Percentiles rank a stretch among this genome's conserved stretches.
Evolutionary conservation across 768 basidiomycete genomes (phyloP).

Genomic region (Hortiboletus flavorubellus): DNA sequence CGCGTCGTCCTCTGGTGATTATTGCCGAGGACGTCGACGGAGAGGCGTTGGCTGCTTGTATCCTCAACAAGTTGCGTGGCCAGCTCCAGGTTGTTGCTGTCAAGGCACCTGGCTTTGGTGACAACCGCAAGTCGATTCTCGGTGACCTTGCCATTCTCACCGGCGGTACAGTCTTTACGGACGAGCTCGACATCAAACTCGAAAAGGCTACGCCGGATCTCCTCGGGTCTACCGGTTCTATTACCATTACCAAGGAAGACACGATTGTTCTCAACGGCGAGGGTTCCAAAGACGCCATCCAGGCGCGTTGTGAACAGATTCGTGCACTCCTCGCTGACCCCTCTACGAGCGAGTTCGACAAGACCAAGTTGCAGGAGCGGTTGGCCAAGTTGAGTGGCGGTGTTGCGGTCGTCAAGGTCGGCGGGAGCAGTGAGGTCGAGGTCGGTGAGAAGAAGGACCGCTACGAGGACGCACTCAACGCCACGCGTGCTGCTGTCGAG

Average conservation of each 20-base stretch:
- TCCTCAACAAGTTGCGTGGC: conserved; percentile 98
- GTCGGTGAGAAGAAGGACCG: conserved; percentile 99
- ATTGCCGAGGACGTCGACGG: conserved; percentile 98
- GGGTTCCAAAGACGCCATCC: conserved; percentile 86
- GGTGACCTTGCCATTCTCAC: conserved; percentile 97
- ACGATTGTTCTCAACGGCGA: conserved; percentile 94
- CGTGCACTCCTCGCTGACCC: conserved; percentile 76
- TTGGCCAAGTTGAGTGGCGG: conserved; percentile 94
- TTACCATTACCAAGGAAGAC: conserved; percentile 97
- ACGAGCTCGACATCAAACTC: conserved; percentile 87
- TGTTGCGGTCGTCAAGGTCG: conserved; percentile 98
- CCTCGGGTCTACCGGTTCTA: conserved; percentile 86
- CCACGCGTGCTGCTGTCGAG: conserved; percentile 95
- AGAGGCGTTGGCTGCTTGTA: conserved; percentile 95
- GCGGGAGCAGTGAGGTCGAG: conserved; percentile 90
- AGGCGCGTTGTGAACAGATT: conserved; percentile 95
- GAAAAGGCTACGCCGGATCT: conserved; percentile 59
- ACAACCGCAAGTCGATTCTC: conserved; percentile 98
- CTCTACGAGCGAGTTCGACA: conserved; percentile 91
- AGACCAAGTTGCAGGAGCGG: conserved; percentile 93
- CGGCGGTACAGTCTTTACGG: conserved; percentile 96
- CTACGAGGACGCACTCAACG: conserved; percentile 95
- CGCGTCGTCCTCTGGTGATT: conserved; percentile 89
- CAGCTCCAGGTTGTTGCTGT: conserved; percentile 92
- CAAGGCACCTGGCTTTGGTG: conserved; percentile 98